A percentile compares a stretch with the other conserved stretches of the same genome.
Evolutionary conservation across 192 early-diverging fungal species (phyloP).

Genomic region (Entomortierella chlamydospora): DNA sequence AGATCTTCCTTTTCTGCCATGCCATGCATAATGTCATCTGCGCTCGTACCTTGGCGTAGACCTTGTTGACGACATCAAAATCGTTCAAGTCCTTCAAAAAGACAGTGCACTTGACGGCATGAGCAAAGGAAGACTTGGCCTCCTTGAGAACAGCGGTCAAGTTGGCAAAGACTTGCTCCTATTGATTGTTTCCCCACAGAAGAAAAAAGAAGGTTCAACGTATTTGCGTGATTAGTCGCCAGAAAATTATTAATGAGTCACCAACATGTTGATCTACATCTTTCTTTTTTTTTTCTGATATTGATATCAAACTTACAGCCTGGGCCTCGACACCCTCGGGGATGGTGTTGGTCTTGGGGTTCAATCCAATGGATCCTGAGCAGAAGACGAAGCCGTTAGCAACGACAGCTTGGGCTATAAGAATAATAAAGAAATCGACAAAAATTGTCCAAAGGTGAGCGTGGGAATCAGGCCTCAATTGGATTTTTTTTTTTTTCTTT

Average conservation of each 20-base stretch:
- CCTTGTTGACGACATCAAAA: constrained; percentile 91
- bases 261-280: no score
- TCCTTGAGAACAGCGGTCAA: constrained; percentile 84
- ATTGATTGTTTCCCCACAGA: neutral
- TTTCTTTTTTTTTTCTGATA: neutral
- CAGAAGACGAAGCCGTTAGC: constrained; percentile 87
- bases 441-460: neutral
- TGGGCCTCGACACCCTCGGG: constrained; percentile 74
- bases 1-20: no score
- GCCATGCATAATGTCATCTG: no score
- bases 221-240: neutral
- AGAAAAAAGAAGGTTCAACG: neutral
- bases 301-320: constrained; percentile 56
- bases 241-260: constrained; percentile 12
- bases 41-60: constrained; percentile 75
- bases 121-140: constrained; percentile 78
- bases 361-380: constrained; percentile 80
- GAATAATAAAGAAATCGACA: neutral
- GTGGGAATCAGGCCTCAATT: constrained; percentile 6
- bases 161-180: constrained; percentile 83
- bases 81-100: constrained; percentile 94
- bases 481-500: neutral
- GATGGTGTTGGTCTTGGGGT: constrained; percentile 80
- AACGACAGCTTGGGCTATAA: constrained; percentile 76
- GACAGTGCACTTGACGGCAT: constrained; percentile 95